A percentile compares a stretch with the other conserved stretches of the same genome.
These are phyloP conservation scores for Citeromyces nyonsensis DNA, from an alignment of 805 yeast species.

Conservation along the genomic window DNA sequence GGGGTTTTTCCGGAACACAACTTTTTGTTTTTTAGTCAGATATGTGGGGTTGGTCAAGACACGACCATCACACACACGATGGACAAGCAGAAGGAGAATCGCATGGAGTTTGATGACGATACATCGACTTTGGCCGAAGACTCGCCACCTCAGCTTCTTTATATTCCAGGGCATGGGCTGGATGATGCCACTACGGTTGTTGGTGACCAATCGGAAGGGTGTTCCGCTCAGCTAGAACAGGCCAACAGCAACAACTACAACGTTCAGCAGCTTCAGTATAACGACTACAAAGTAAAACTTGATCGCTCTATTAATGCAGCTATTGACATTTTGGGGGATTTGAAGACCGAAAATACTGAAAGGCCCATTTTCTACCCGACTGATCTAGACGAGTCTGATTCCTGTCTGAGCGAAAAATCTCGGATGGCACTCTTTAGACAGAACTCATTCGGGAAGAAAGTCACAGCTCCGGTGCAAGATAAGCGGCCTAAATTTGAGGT, in stretches of 20 bases:
- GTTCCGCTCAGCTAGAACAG: too few relatives aligned
- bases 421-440: slow-evolving; percentile 35
- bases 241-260: slow-evolving; percentile 23
- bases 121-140: too few relatives aligned
- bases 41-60: too few relatives aligned
- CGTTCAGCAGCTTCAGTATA: slow-evolving; percentile 61
- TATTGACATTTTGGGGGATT: slow-evolving; percentile 29
- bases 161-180: slow-evolving; percentile 1
- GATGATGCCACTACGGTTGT: slow-evolving; percentile 2
- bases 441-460: slow-evolving; percentile 12
- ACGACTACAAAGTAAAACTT: slow-evolving; percentile 51
- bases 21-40: too few relatives aligned
- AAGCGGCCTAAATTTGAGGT: slow-evolving; percentile 33
- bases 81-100: too few relatives aligned
- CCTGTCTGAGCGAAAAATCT: slow-evolving; percentile 15
- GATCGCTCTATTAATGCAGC: slow-evolving; percentile 45
- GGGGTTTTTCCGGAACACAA: too few relatives aligned
- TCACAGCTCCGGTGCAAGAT: slow-evolving; percentile 3
- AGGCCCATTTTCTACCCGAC: slow-evolving; percentile 55
- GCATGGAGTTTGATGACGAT: too few relatives aligned
- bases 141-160: slow-evolving; percentile 1
- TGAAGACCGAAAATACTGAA: slow-evolving; percentile 37
- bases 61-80: too few relatives aligned
- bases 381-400: slow-evolving; percentile 11
- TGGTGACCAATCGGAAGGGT: slow-evolving; percentile 1